Conservation (phyloP, 805 yeast species). For the Teunomyces atbi region DNA sequence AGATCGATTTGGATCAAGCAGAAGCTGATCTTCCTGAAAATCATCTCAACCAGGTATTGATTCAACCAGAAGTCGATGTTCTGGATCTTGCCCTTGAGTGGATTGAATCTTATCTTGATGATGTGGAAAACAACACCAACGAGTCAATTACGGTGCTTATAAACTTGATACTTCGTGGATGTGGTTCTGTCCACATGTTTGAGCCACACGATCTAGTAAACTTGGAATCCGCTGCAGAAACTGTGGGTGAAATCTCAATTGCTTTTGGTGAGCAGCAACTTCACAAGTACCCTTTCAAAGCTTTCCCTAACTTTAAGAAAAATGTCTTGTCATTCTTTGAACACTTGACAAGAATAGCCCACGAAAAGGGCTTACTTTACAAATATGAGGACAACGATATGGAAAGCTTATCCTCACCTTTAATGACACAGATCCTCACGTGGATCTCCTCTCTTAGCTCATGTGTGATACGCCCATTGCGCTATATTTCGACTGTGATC, state of each 20-base stretch:
- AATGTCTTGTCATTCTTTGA: constrained; percentile 58
- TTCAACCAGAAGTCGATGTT: constrained; percentile 29
- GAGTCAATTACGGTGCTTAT: constrained; percentile 59
- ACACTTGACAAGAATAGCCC: constrained; percentile 49
- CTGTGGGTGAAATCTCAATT: constrained; percentile 69
- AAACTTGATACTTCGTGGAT: constrained; percentile 65
- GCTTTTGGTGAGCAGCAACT: constrained; percentile 56
- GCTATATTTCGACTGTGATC: constrained; percentile 63
- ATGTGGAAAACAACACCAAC: constrained; percentile 18
- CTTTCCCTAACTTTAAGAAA: constrained; percentile 15
- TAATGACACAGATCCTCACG: constrained; percentile 57
- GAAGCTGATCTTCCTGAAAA: constrained; percentile 30
- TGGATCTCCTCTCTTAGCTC: constrained; percentile 79
- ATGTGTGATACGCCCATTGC: constrained; percentile 64
- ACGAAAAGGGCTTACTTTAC: constrained; percentile 62
- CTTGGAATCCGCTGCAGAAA: constrained; percentile 66
- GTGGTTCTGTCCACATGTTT: constrained; percentile 68
- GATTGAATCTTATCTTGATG: constrained; percentile 31
- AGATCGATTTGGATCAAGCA: constrained; percentile 9
- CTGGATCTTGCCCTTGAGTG: constrained; percentile 39
- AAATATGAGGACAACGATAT: constrained; percentile 17
- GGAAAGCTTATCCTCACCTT: constrained; percentile 30
- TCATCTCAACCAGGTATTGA: constrained; percentile 27
- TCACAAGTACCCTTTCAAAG: constrained; percentile 66
- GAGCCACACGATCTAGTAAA: constrained; percentile 74